These are phyloP conservation scores for Lavandula angustifolia DNA, from an alignment of 257 asterid genomes.

Conservation along the genomic window DNA sequence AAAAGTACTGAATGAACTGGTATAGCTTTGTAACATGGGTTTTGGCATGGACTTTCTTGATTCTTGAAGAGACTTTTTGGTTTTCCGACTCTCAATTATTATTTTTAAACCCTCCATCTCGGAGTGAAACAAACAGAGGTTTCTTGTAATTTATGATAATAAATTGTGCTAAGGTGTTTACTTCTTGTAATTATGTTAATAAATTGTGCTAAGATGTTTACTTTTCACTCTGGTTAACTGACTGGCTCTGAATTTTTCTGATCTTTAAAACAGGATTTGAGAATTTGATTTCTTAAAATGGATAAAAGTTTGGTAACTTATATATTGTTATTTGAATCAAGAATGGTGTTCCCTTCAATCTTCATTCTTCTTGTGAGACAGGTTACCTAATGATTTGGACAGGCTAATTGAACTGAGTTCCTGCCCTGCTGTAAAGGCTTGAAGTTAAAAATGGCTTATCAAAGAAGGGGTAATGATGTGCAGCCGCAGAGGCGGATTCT, in stretches of 20 bases:
- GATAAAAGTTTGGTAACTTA: not conserved
- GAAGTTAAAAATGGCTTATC: constrained; percentile 76
- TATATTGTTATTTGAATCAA: not conserved
- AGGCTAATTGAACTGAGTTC: constrained; percentile 38
- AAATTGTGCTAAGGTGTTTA: not conserved
- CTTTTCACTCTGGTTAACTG: constrained; percentile 6
- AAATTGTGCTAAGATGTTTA: not conserved
- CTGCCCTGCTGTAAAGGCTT: constrained; percentile 31
- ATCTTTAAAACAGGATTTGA: constrained; percentile 1
- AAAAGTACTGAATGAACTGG: not conserved
- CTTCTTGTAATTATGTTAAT: not conserved
- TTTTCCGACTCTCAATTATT: constrained; percentile 11
- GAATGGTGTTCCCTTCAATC: not conserved
- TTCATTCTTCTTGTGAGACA: not conserved
- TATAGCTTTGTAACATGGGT: constrained; percentile 1
- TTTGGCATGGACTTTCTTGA: constrained; percentile 5
- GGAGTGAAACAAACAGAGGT: not conserved
- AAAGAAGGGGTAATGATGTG: constrained; percentile 76
- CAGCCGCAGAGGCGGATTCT: constrained; percentile 76
- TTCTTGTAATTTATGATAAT: constrained; percentile 12
- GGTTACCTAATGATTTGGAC: constrained; percentile 20
- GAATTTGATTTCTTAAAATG: constrained; percentile 13
- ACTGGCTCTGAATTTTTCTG: constrained; percentile 10
- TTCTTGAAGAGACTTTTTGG: constrained; percentile 18
- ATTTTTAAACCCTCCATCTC: not conserved